These are phyloP conservation scores for Taxillus chinensis DNA, from an alignment of 164 flowering plant genomes.

Conservation along the genomic window DNA sequence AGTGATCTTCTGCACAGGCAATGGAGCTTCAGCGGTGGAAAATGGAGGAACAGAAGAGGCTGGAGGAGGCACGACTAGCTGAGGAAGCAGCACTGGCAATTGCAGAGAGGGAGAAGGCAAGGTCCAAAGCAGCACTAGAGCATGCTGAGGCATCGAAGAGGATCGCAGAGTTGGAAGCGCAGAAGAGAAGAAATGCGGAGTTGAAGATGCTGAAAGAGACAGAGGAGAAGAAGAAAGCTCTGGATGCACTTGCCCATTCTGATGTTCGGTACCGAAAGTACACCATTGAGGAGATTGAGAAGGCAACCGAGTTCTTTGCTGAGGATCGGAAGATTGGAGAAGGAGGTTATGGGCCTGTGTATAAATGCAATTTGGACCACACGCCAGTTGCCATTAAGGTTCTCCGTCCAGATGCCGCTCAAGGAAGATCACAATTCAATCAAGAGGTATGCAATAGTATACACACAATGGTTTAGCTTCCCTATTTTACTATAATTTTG, in stretches of 20 bases:
- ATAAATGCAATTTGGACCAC: constrained; percentile 40
- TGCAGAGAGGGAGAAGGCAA: constrained; percentile 54
- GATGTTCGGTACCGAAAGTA: constrained; percentile 41
- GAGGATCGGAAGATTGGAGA: constrained; percentile 45
- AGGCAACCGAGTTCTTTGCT: constrained; percentile 37
- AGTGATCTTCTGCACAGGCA: constrained; percentile 21
- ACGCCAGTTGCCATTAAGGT: constrained; percentile 54
- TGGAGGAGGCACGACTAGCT: constrained; percentile 47
- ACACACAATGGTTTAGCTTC: no score
- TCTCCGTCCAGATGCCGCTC: constrained; percentile 56
- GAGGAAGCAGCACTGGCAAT: constrained; percentile 59
- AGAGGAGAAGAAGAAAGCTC: constrained; percentile 33
- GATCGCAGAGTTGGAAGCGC: constrained; percentile 46
- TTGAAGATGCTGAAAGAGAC: constrained; percentile 36
- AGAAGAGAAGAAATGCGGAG: constrained; percentile 43
- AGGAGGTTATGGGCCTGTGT: constrained; percentile 65
- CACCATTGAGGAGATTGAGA: constrained; percentile 50
- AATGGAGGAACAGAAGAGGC: constrained; percentile 40
- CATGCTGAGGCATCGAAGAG: constrained; percentile 54
- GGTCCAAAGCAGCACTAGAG: constrained; percentile 49
- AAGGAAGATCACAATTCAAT: constrained; percentile 57
- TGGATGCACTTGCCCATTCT: constrained; percentile 22
- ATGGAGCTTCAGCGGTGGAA: constrained; percentile 49
- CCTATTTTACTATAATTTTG: no score
- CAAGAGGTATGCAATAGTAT: constrained; percentile 34